These are phyloP conservation scores for Populus tremula DNA, from an alignment of 345 rosid genomes.

Conservation along the genomic window DNA sequence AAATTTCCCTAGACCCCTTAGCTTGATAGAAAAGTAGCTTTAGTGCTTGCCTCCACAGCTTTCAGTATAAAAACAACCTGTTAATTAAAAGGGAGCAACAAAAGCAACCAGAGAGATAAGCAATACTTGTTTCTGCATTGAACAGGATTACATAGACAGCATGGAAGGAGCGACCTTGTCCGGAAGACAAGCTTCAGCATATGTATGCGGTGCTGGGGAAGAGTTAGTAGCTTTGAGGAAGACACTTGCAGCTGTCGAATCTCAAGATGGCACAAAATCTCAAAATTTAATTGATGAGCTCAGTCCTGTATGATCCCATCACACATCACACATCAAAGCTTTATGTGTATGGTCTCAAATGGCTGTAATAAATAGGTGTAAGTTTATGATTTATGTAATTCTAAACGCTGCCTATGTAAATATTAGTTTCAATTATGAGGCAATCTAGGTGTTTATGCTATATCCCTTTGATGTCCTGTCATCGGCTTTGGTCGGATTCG, in stretches of 20 bases:
- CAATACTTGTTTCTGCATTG: background rate
- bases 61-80: background rate
- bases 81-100: background rate
- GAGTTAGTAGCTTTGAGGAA: constrained; percentile 68
- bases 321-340: background rate
- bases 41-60: background rate
- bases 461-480: no score
- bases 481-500: no score
- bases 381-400: background rate
- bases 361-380: constrained; percentile 13
- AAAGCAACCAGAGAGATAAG: background rate
- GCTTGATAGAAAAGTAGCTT: background rate
- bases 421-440: background rate
- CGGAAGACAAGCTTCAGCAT: constrained; percentile 90
- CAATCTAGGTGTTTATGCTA: background rate
- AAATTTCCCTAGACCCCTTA: background rate
- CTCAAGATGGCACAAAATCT: constrained; percentile 25
- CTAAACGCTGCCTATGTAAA: background rate
- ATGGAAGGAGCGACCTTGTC: constrained; percentile 98
- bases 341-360: background rate
- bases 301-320: constrained; percentile 49
- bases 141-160: constrained; percentile 95
- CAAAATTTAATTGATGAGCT: constrained; percentile 51
- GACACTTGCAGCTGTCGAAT: constrained; percentile 42
- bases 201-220: constrained; percentile 77